Percentiles rank a stretch among this genome's conserved stretches.
These are phyloP conservation scores for Cyclostephanos invisitatus DNA, from an alignment of 108 stramenopile species.

Conservation along the genomic window DNA sequence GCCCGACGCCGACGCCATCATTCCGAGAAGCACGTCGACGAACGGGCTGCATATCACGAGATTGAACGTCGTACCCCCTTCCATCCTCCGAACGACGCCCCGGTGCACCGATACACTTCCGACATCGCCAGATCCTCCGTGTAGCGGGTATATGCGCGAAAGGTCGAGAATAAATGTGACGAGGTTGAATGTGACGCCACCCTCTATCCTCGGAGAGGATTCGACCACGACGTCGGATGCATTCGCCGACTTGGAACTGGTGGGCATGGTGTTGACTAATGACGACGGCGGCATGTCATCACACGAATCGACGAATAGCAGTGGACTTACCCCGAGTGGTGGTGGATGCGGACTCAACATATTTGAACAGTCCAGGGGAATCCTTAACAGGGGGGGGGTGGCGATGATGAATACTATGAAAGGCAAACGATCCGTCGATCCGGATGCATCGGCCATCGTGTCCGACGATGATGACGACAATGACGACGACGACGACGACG, in stretches of 20 bases:
- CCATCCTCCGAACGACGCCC: not conserved
- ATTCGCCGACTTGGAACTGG: not conserved
- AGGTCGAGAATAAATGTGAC: too few relatives aligned
- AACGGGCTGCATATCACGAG: not conserved
- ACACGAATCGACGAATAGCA: not conserved
- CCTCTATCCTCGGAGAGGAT: not conserved
- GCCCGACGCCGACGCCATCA: not conserved
- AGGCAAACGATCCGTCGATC: not conserved
- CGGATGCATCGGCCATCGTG: not conserved
- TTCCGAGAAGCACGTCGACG: not conserved
- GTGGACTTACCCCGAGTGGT: not conserved
- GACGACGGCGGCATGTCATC: not conserved
- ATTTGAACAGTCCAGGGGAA: not conserved
- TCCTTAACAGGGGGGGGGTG: not conserved
- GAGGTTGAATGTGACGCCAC: too few relatives aligned
- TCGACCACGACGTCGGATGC: not conserved
- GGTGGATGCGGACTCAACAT: not conserved
- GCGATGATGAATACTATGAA: too few relatives aligned
- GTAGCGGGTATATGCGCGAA: not conserved
- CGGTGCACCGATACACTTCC: not conserved
- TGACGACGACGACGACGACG: not conserved
- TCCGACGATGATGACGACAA: not conserved
- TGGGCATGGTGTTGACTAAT: not conserved
- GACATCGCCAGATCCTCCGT: not conserved
- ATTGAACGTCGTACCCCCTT: not conserved